These are phyloP conservation scores for Phaeosphaeriaceae sp. DNA, from an alignment of 2,329 filamentous ascomycete genomes.

Conservation along the genomic window DNA sequence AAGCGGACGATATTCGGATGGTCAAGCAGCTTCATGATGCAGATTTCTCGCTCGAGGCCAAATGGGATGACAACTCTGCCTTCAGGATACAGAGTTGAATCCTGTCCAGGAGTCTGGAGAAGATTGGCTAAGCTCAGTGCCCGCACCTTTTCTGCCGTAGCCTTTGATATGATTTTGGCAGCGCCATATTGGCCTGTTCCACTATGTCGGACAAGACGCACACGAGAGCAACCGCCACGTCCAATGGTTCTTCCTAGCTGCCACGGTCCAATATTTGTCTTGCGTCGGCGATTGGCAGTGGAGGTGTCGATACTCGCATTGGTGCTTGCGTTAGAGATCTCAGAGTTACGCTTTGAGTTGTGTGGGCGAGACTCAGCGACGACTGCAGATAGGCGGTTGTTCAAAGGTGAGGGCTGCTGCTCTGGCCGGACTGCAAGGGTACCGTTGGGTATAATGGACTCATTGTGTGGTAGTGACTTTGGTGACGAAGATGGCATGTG, in stretches of 20 bases:
- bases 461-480: slow-evolving; percentile 50
- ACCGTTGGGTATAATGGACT: slow-evolving; percentile 53
- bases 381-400: slow-evolving; percentile 61
- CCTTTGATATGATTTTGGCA: slow-evolving; percentile 92
- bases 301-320: slow-evolving; percentile 62
- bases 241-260: slow-evolving; percentile 87
- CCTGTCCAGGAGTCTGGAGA: slow-evolving; percentile 71
- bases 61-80: slow-evolving; percentile 78
- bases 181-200: slow-evolving; percentile 82
- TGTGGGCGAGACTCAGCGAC: slow-evolving; percentile 54
- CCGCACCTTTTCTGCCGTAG: slow-evolving; percentile 76
- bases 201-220: slow-evolving; percentile 82
- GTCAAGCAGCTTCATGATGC: slow-evolving; percentile 94
- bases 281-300: slow-evolving; percentile 58
- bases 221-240: slow-evolving; percentile 86
- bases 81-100: slow-evolving; percentile 59
- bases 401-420: slow-evolving; percentile 47
- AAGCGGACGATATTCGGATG: slow-evolving; percentile 94
- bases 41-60: slow-evolving; percentile 91
- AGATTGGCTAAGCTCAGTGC: slow-evolving; percentile 85
- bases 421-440: slow-evolving; percentile 50
- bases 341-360: slow-evolving; percentile 57
- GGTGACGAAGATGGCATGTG: slow-evolving; percentile 23
- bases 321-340: slow-evolving; percentile 63
- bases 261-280: slow-evolving; percentile 91